phyloP scores from a whole-genome alignment of 306 rosid genomes.

The Dalbergia cultrata region DNA sequence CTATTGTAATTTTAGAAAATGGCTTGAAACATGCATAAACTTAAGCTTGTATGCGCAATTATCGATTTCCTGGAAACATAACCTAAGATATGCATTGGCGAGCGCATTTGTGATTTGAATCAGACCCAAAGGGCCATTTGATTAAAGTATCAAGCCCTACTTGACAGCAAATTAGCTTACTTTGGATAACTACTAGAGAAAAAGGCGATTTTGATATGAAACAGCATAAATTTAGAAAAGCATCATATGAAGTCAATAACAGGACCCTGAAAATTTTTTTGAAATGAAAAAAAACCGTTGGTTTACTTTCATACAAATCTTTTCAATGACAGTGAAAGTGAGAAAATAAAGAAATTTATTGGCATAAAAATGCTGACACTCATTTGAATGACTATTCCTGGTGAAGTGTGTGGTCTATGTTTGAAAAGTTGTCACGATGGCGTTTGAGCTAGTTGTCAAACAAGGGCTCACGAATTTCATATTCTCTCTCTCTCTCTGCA shows the following conservation, averaged over 20 bases:
- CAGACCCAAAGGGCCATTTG: not conserved
- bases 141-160: not conserved
- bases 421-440: not conserved
- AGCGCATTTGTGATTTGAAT: not conserved
- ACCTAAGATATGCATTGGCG: not conserved
- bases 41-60: not conserved
- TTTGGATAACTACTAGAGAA: not conserved
- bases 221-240: not conserved
- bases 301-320: not conserved
- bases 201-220: not conserved
- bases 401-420: conserved; percentile 9
- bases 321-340: not conserved
- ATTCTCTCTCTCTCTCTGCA: not conserved
- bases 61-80: not conserved
- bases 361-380: not conserved
- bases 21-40: not conserved
- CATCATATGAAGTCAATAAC: not conserved
- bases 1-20: not conserved
- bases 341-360: not conserved
- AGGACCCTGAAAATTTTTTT: not conserved
- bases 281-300: not conserved
- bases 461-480: not conserved
- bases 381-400: not conserved
- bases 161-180: not conserved
- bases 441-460: conserved; percentile 4